These are phyloP conservation scores for Solanum bulbocastanum DNA, from an alignment of 257 asterid species.

Conservation along the genomic window DNA sequence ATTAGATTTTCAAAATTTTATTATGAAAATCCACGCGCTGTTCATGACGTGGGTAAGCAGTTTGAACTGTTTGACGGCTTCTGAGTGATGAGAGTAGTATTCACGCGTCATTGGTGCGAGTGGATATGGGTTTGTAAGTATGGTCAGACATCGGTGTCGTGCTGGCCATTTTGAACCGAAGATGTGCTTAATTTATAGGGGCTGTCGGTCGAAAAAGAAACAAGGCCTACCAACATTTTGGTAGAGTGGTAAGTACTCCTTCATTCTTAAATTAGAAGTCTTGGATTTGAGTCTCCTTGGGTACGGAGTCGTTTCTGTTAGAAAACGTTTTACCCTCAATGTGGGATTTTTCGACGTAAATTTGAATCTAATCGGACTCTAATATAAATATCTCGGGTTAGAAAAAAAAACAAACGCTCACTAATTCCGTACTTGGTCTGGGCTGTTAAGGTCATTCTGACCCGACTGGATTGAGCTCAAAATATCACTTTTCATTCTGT, in stretches of 20 bases:
- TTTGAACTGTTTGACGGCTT: not conserved
- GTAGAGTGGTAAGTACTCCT: no score
- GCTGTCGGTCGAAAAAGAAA: conserved; percentile 9
- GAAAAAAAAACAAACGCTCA: not conserved
- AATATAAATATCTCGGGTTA: no score
- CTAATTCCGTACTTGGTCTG: not conserved
- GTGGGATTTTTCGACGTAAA: fast-evolving
- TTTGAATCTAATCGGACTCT: fast-evolving
- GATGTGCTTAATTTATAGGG: not conserved
- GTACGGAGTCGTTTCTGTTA: fast-evolving
- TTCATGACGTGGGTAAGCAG: not conserved
- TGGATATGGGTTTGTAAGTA: not conserved
- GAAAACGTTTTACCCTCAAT: no score
- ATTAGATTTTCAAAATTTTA: not conserved
- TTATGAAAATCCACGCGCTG: not conserved
- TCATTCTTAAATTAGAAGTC: no score
- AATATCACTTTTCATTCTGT: not conserved
- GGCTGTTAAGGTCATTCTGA: not conserved
- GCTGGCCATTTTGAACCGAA: not conserved
- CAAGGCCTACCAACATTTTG: not conserved
- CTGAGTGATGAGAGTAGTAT: not conserved
- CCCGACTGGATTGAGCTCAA: not conserved
- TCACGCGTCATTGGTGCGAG: not conserved
- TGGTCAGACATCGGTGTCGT: not conserved
- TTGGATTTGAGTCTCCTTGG: fast-evolving